A percentile compares a stretch with the other conserved stretches of the same genome.
These are phyloP conservation scores for Globisporangium iwayamae DNA, from an alignment of 352 stramenopile species.

Conservation along the genomic window DNA sequence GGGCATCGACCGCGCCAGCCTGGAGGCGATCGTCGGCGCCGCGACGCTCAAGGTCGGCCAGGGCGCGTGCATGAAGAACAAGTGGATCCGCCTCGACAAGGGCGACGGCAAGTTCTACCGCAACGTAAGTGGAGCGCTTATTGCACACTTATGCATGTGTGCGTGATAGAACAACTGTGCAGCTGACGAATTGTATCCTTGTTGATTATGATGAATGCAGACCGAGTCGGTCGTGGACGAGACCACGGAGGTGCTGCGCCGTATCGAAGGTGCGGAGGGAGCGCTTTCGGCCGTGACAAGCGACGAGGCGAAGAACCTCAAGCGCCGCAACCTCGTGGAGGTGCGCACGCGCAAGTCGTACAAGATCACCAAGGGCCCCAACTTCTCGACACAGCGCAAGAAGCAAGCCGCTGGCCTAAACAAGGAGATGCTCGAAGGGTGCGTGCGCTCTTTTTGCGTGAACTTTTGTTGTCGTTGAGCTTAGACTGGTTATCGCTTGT, in stretches of 20 bases:
- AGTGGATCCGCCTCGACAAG: conserved; percentile 95
- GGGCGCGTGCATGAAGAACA: conserved; percentile 97
- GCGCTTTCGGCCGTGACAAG: conserved; percentile 62
- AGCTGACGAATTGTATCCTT: neutral
- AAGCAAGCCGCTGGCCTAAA: conserved; percentile 97
- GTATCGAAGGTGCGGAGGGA: conserved; percentile 63
- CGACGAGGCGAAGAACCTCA: conserved; percentile 75
- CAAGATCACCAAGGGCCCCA: conserved; percentile 88
- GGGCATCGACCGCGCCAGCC: conserved; percentile 63
- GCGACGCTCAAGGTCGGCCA: conserved; percentile 94
- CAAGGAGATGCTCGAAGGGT: conserved; percentile 98
- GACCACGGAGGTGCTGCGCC: conserved; percentile 81
- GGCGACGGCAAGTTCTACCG: conserved; percentile 83
- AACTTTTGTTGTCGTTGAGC: neutral
- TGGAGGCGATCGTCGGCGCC: conserved; percentile 84
- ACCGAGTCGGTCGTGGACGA: conserved; percentile 61
- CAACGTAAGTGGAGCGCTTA: conserved; percentile 35
- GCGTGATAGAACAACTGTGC: neutral
- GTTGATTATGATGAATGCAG: conserved; percentile 16
- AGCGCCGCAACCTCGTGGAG: conserved; percentile 80
- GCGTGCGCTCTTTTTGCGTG: conserved; percentile 13
- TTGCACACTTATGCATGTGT: conserved; percentile 18
- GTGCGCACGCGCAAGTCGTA: conserved; percentile 93
- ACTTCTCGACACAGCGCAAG: conserved; percentile 92
- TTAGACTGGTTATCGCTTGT: neutral